A percentile compares a stretch with the other conserved stretches of the same genome.
These are phyloP conservation scores for Sclerotinia subarctica DNA, from an alignment of 2,329 filamentous ascomycete genomes.

Conservation along the genomic window DNA sequence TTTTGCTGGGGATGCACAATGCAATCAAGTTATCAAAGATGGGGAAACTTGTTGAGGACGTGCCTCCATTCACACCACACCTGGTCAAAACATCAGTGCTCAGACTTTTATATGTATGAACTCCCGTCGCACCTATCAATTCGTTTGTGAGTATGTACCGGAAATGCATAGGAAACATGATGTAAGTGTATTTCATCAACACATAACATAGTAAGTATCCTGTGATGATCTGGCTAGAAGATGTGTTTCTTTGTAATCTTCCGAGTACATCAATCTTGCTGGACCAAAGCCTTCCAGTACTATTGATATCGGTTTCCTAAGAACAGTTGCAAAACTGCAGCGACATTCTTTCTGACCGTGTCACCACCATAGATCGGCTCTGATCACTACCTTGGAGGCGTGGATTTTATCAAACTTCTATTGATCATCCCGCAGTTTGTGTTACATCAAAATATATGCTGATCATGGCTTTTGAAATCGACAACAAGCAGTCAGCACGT, in stretches of 20 bases:
- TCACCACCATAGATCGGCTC: not conserved
- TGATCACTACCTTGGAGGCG: not conserved
- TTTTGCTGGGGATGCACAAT: not conserved
- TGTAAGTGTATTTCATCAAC: not conserved
- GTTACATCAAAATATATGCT: not conserved
- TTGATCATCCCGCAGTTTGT: conserved; percentile 13
- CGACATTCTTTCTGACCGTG: conserved; percentile 1
- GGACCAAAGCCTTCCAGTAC: not conserved
- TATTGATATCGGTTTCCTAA: not conserved
- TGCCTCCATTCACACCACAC: not conserved
- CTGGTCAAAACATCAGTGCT: not conserved
- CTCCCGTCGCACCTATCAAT: not conserved
- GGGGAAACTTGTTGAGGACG: not conserved
- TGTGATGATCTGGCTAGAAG: not conserved
- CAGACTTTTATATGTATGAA: not conserved
- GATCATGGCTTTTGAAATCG: conserved; percentile 6
- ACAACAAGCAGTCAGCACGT: not conserved
- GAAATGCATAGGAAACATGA: not conserved
- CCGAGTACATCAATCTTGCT: not conserved
- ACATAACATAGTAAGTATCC: not conserved
- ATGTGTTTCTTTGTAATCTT: not conserved
- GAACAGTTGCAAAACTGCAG: not conserved
- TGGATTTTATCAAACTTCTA: not conserved
- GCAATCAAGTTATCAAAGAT: not conserved
- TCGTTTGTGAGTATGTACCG: not conserved